phyloP scores from a whole-genome alignment of 2,329 filamentous ascomycete genomes.

The Microcyclospora tardicrescens region DNA sequence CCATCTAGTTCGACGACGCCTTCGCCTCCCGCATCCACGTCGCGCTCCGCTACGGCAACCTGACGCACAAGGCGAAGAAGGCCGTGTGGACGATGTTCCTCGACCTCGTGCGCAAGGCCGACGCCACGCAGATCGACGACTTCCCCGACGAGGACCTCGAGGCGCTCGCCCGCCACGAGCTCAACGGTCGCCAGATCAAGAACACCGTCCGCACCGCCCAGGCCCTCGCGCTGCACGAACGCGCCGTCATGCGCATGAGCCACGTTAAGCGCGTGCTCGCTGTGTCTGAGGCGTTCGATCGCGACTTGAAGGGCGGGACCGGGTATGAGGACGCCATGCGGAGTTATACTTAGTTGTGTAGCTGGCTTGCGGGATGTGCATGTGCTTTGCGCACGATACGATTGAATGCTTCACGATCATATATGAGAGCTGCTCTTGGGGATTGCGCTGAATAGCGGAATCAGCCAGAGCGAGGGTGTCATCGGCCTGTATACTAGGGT shows the following conservation, averaged over 20 bases:
- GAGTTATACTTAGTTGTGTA: conserved; percentile 46
- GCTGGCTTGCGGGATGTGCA: too few relatives aligned
- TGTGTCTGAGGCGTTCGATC: conserved; percentile 69
- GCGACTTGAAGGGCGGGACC: conserved; percentile 66
- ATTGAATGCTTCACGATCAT: too few relatives aligned
- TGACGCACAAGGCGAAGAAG: conserved; percentile 59
- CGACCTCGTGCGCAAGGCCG: conserved; percentile 53
- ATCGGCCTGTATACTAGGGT: too few relatives aligned
- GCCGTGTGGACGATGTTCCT: conserved; percentile 78
- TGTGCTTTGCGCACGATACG: too few relatives aligned
- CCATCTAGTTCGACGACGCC: conserved; percentile 58
- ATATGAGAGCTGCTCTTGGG: too few relatives aligned
- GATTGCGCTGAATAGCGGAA: too few relatives aligned
- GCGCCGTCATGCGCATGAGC: conserved; percentile 57
- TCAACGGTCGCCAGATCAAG: conserved; percentile 70
- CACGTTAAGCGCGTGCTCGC: conserved; percentile 76
- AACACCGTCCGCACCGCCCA: conserved; percentile 76
- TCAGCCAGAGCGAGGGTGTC: too few relatives aligned
- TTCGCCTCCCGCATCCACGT: conserved; percentile 84
- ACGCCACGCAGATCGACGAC: conserved; percentile 45
- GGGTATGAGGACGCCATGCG: conserved; percentile 77
- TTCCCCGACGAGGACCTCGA: conserved; percentile 58
- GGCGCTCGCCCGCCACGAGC: conserved; percentile 51
- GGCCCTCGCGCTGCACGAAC: conserved; percentile 65
- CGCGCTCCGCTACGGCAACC: conserved; percentile 64